phyloP scores from a whole-genome alignment of 2,329 filamentous ascomycete species.

The Phaeomoniella chlamydospora region DNA sequence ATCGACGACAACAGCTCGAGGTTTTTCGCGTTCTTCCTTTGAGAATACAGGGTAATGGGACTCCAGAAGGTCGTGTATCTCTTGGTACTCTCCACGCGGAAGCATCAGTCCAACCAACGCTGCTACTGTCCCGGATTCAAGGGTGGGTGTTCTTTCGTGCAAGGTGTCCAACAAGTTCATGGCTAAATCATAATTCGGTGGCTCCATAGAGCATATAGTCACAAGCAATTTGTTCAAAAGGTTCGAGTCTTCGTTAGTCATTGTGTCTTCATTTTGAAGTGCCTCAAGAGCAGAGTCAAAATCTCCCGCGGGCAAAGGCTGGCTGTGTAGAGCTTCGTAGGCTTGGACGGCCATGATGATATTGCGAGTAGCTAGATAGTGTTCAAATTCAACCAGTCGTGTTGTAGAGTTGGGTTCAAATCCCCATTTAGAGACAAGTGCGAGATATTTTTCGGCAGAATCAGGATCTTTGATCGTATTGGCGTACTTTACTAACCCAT shows the following conservation, averaged over 20 bases:
- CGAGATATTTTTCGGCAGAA: conserved; percentile 58
- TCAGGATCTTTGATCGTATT: conserved; percentile 55
- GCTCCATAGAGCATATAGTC: conserved; percentile 46
- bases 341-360: neutral
- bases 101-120: conserved; percentile 62
- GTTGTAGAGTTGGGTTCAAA: conserved; percentile 11
- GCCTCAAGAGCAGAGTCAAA: neutral
- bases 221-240: conserved; percentile 59
- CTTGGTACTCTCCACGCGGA: conserved; percentile 58
- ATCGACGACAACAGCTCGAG: conserved; percentile 50
- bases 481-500: conserved; percentile 59
- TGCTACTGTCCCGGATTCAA: conserved; percentile 62
- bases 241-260: conserved; percentile 36
- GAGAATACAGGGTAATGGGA: conserved; percentile 59
- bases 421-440: conserved; percentile 49
- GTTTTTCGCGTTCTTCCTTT: conserved; percentile 49
- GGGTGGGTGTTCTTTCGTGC: conserved; percentile 51
- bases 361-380: neutral
- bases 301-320: neutral
- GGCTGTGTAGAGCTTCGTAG: neutral
- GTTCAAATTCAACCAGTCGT: neutral
- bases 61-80: conserved; percentile 70
- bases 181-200: conserved; percentile 55
- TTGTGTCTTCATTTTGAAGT: conserved; percentile 1
- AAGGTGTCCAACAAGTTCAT: conserved; percentile 59